Base-by-base conservation (phyloP, 495 filamentous ascomycete species). In the Hypoxylon perforatum region DNA sequence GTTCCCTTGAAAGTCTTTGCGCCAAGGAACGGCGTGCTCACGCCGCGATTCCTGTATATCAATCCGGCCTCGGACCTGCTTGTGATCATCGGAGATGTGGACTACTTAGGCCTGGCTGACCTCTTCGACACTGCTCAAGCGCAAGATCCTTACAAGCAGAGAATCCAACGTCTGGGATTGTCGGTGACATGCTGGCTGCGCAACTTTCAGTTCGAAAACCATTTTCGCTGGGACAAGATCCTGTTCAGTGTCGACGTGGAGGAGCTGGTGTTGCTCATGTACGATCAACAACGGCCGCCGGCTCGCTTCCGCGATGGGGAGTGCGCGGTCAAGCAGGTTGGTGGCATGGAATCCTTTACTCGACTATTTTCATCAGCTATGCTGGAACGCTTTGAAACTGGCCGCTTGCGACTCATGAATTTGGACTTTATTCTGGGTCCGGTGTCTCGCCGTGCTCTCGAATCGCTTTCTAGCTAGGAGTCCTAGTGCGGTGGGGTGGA, bases 31-130 rank as follows among this genome's bases (percentile, higher is more conserved):
- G 11, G 36, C 15, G 5, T 28, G 28, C 12, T 25, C 38, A 21
- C 46, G 22, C 33, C 54, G 15, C 59, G 76, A 2, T 36, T 63
- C 12, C 56, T 79, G 21, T 75, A 77, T 36, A 11, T 79, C 11
- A 60, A 74, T 28, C 73, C 73, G 14, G 47, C 56, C 42, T 36
- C 50, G 44, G 77, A 79, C 48, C 63, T 67, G 38, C 62, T 79
- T 14, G 67, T 68, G 5, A 12, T 78, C 59, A 48, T 76, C 9
- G 76, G 75, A 0, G 61, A 74, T 6, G 49, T 71, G 30, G 49
- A 66, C 23, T 70, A 45, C 36, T 8, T 15, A 9, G 60, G 66
- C n/a, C 47, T 78, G 22, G 57, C 28, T 1, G 56, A 41, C 21
- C 21, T 76, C 30, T 61, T 75, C 12, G 59, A 57, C 1, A 12